These are phyloP conservation scores for Tetracladium setigerum DNA, from an alignment of 495 filamentous ascomycete species.

Conservation along the genomic window DNA sequence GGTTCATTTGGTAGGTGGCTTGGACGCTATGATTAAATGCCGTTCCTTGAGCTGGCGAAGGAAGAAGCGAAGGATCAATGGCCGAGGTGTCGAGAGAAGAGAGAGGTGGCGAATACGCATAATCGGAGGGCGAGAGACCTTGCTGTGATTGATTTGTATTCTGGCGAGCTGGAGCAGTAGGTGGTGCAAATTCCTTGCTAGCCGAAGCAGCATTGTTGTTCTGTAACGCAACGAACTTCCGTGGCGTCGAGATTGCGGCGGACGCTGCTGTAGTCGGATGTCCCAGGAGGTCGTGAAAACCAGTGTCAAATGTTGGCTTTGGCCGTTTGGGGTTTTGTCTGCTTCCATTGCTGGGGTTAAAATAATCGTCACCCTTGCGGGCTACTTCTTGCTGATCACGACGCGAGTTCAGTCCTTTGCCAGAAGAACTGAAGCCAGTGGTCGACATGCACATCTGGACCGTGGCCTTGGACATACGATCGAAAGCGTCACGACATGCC, in stretches of 20 bases:
- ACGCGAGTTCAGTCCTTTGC: conserved; percentile 11
- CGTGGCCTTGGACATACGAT: conserved; percentile 90
- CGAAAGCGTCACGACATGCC: conserved; percentile 88
- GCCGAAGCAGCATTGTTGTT: not conserved
- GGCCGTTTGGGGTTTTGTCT: conserved; percentile 21
- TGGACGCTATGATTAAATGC: conserved; percentile 15
- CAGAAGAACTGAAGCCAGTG: conserved; percentile 61
- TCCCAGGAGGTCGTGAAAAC: conserved; percentile 49
- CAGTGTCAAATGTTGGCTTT: conserved; percentile 54
- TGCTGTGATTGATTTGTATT: conserved; percentile 4
- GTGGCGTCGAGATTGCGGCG: not conserved
- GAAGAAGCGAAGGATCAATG: conserved; percentile 38
- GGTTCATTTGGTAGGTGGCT: not conserved
- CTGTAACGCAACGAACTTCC: not conserved
- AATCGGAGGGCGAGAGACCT: conserved; percentile 10
- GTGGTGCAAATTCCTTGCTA: not conserved
- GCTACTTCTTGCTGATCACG: conserved; percentile 13
- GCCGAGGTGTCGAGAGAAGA: conserved; percentile 31
- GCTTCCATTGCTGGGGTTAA: not conserved
- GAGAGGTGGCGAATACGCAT: conserved; percentile 16
- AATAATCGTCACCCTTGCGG: conserved; percentile 6
- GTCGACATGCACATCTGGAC: conserved; percentile 84
- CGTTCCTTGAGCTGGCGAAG: conserved; percentile 28
- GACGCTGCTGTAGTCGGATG: not conserved
- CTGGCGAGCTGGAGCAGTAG: not conserved